Evolutionary conservation across 1,139 yeast genomes (phyloP), one percentile per base, ranked within the genome.

Genomic region (Saccharomyces hybrid): DNA sequence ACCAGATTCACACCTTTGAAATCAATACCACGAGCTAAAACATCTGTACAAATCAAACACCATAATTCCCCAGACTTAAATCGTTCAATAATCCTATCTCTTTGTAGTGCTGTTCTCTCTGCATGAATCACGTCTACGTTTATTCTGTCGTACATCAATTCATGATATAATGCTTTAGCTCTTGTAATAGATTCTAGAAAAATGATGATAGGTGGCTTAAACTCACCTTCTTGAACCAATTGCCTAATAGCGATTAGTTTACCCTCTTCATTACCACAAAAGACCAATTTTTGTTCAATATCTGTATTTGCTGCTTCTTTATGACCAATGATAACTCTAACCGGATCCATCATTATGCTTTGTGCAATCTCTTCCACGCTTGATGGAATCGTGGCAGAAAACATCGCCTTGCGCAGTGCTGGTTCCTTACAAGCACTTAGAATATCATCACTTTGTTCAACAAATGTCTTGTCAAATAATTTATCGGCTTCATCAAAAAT

Each of bases 61-160:
- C 99, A 95, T 46, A 91, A 78, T 46, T 91, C 96, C 31, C 99
- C 99, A 55, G 78, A 80, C 67, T 84, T 87, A 73, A 93, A 95
- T 60, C 88, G 75, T 65, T 86, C 87, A 60, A 95, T 88, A 23
- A 87, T 88, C 52, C 82, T 84, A 57, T 88, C 91, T 74, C 99
- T 82, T 73, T 93, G 98, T 48, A 82, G 79, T 54, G 87, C 90
- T 0, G 98, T 88, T 70, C 96, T 82, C 65, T 93, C 99, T 1
- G 98, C 95, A 68, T 95, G 98, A 49, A 95, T 90, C 23, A 88
- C 97, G 67, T 93, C 99, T 48, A 93, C 97, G 63, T 90, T 91
- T 59, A 95, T 75, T 62, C 85, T 86, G 70, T 95, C 99, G 70
- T 91, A 93, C 54, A 91, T 74, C 62, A 95, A 75, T 70, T 95